Evolutionary conservation across 495 filamentous ascomycete species (phyloP).

Genomic region (Aspergillus haitiensis): DNA sequence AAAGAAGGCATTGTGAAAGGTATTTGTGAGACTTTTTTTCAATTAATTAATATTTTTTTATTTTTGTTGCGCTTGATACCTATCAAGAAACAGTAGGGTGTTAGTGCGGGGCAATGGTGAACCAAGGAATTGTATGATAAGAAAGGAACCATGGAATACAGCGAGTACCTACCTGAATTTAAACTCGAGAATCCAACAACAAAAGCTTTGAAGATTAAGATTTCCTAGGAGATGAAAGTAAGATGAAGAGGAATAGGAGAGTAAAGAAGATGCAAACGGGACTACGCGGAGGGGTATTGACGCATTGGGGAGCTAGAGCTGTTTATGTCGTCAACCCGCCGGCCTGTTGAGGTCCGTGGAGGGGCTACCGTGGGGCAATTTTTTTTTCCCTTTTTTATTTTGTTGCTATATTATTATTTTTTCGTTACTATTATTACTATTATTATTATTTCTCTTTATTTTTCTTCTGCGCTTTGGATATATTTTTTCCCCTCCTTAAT

Average conservation of each 20-base stretch:
- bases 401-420: not conserved
- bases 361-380: slow-evolving; percentile 36
- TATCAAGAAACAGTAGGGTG: slow-evolving; percentile 21
- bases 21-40: not conserved
- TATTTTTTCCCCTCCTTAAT: not conserved
- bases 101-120: slow-evolving; percentile 40
- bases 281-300: slow-evolving; percentile 9
- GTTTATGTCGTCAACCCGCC: slow-evolving; percentile 35
- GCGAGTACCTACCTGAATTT: slow-evolving; percentile 15
- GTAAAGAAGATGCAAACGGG: slow-evolving; percentile 17
- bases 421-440: not conserved
- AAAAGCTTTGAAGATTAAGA: slow-evolving; percentile 11
- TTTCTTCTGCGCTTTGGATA: not conserved
- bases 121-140: not conserved
- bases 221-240: slow-evolving; percentile 14
- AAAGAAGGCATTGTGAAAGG: slow-evolving; percentile 55
- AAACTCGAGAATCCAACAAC: slow-evolving; percentile 11
- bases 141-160: slow-evolving; percentile 7
- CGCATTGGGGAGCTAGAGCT: slow-evolving; percentile 17
- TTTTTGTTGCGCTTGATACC: slow-evolving; percentile 3
- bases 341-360: slow-evolving; percentile 47
- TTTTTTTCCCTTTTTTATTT: not conserved
- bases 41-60: not conserved
- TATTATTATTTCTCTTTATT: not conserved
- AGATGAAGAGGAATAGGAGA: slow-evolving; percentile 13